These are phyloP conservation scores for Colletotrichum spaethianum DNA, from an alignment of 2,329 filamentous ascomycete genomes.

Conservation along the genomic window DNA sequence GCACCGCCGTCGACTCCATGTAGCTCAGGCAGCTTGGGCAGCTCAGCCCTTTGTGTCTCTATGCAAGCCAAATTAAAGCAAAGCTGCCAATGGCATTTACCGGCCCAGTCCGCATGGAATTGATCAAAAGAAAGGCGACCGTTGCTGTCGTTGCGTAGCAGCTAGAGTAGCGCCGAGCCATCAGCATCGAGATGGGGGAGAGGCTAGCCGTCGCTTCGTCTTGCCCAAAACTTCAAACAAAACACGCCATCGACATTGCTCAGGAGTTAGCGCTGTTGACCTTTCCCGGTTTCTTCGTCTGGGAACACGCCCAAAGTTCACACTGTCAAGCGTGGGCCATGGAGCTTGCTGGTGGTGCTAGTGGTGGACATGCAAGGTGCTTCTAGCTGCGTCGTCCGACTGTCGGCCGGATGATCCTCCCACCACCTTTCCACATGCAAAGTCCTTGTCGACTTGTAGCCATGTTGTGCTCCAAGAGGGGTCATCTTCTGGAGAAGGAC, in stretches of 20 bases:
- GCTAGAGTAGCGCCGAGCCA: slow-evolving; percentile 19
- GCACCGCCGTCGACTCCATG: background rate
- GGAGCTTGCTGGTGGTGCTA: background rate
- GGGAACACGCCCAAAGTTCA: background rate
- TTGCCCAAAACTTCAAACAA: background rate
- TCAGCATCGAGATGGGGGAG: background rate
- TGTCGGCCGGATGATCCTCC: slow-evolving; percentile 19
- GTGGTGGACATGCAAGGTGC: slow-evolving; percentile 20
- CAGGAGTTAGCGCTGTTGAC: background rate
- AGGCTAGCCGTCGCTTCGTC: background rate
- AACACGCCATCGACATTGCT: background rate
- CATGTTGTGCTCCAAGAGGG: background rate
- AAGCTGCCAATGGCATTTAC: slow-evolving; percentile 20
- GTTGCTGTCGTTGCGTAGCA: slow-evolving; percentile 22
- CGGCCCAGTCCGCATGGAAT: background rate
- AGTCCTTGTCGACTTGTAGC: slow-evolving; percentile 12
- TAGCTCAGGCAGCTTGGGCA: slow-evolving; percentile 19
- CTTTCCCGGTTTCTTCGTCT: background rate
- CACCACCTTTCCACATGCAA: slow-evolving; percentile 32
- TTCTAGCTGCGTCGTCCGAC: slow-evolving; percentile 39
- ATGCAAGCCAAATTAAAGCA: slow-evolving; percentile 23
- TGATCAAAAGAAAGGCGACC: slow-evolving; percentile 15
- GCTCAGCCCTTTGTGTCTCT: slow-evolving; percentile 18
- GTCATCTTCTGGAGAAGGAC: slow-evolving; percentile 1
- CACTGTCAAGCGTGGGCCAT: background rate